A percentile compares a stretch with the other conserved stretches of the same genome.
Evolutionary conservation across 2,329 filamentous ascomycete species (phyloP).

Genomic region (Calonectria naviculata): DNA sequence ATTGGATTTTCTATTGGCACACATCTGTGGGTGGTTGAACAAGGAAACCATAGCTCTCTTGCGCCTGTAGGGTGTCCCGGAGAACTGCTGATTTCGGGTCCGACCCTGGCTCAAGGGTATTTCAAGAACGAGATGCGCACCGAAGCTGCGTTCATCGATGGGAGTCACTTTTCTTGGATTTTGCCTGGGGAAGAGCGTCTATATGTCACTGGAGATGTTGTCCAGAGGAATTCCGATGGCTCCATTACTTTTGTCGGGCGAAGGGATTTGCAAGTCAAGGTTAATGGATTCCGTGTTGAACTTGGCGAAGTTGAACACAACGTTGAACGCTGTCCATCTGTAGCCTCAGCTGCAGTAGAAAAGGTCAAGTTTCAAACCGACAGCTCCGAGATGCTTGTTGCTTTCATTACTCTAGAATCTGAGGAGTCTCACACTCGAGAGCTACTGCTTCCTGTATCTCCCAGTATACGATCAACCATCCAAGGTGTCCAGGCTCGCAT

Average conservation of each 20-base stretch:
- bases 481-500: background rate
- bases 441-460: background rate
- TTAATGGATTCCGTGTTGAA: conserved; percentile 46
- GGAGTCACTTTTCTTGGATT: background rate
- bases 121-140: background rate
- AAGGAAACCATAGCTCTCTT: background rate
- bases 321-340: conserved; percentile 13
- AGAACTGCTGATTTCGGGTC: background rate
- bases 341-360: background rate
- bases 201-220: background rate
- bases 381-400: background rate
- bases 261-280: conserved; percentile 38
- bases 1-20: background rate
- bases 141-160: background rate
- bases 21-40: background rate
- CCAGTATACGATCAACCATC: background rate
- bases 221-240: background rate
- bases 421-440: background rate
- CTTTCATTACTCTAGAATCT: background rate
- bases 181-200: background rate
- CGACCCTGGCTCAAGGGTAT: background rate
- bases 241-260: background rate
- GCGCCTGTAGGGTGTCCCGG: background rate
- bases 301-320: conserved; percentile 40
- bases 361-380: background rate